Conservation (phyloP, 169 alveolate species). For the Eimeria maxima region DNA sequence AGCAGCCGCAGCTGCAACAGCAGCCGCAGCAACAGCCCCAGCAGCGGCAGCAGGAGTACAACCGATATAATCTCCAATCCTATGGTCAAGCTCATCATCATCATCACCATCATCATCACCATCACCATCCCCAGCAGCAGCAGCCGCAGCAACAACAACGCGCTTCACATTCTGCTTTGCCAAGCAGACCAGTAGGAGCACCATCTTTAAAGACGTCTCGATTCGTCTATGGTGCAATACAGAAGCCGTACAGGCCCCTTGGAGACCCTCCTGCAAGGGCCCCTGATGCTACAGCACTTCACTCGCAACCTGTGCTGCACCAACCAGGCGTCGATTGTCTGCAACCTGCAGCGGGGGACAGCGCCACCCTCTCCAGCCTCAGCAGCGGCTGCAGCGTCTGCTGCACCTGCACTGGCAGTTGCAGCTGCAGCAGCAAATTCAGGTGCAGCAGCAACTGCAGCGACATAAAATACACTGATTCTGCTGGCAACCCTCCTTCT, state of each 20-base stretch:
- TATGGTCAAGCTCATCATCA: neutral
- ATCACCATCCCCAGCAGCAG: neutral
- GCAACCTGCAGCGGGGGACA: constrained; percentile 33
- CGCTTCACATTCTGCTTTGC: too few species aligned
- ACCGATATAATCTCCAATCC: neutral
- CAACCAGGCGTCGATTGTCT: neutral
- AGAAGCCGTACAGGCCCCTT: neutral
- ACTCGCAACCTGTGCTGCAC: constrained; percentile 32
- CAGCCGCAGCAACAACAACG: neutral
- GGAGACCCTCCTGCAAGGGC: neutral
- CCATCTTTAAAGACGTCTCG: neutral
- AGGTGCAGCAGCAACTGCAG: neutral
- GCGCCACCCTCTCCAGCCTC: constrained; percentile 16
- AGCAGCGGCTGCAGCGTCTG: constrained; percentile 15
- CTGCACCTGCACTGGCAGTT: neutral
- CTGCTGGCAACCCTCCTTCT: neutral
- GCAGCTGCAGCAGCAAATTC: neutral
- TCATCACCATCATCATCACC: neutral
- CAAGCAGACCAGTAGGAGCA: neutral
- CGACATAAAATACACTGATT: neutral
- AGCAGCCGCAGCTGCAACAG: neutral
- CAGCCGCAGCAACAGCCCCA: neutral
- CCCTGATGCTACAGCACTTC: neutral
- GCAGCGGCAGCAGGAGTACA: neutral
- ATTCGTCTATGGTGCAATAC: neutral